Evolutionary conservation across 345 rosid species (phyloP).

Genomic region (Camelina laxa): DNA sequence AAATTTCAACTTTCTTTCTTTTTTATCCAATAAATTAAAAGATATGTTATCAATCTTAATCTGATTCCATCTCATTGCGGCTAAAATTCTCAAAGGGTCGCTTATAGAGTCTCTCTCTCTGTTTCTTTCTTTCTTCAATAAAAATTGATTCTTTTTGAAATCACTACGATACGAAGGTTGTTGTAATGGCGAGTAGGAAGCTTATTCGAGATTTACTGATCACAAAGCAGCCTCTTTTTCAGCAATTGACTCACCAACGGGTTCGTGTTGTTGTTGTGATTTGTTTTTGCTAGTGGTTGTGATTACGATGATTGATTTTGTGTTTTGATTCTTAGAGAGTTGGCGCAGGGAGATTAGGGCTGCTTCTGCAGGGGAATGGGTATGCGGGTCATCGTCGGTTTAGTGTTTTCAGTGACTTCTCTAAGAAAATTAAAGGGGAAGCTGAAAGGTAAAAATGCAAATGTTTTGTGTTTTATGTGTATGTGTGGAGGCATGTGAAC

Average conservation of each 20-base stretch:
- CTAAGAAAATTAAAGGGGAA: conserved; percentile 78
- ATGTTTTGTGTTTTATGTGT: not conserved
- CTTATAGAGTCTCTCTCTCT: not conserved
- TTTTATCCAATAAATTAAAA: not conserved
- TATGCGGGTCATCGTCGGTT: conserved; percentile 53
- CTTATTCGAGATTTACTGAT: conserved; percentile 70
- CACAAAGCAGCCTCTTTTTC: conserved; percentile 54
- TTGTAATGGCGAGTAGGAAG: conserved; percentile 77
- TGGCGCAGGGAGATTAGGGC: conserved; percentile 44
- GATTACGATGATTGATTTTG: conserved; percentile 23
- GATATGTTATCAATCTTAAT: conserved; percentile 2
- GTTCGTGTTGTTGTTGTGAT: conserved; percentile 40
- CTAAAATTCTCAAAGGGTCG: conserved; percentile 1
- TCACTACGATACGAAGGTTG: conserved; percentile 9
- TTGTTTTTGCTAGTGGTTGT: not conserved
- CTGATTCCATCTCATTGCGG: conserved; percentile 8
- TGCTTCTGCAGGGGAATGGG: conserved; percentile 49
- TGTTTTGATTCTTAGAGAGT: conserved; percentile 49
- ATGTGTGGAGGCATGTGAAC: not conserved
- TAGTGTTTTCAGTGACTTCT: conserved; percentile 81
- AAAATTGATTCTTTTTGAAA: not conserved
- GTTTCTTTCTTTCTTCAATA: not conserved
- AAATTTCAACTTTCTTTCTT: not conserved
- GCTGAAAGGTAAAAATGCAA: conserved; percentile 42
- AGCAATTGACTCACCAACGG: conserved; percentile 50